phyloP scores from a whole-genome alignment of 768 basidiomycete species.

The Suillus occidentalis region DNA sequence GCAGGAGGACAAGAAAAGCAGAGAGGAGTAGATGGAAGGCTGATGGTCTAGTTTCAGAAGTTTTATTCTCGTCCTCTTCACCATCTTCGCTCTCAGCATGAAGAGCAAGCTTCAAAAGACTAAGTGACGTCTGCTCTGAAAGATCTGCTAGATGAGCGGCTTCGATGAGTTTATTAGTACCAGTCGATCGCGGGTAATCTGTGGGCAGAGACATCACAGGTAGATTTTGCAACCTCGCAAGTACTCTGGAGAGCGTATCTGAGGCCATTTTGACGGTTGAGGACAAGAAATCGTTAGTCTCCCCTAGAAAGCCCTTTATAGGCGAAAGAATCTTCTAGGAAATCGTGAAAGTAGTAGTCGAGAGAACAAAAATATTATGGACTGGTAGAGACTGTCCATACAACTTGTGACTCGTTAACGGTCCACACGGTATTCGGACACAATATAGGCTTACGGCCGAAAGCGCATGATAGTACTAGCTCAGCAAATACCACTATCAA shows the following conservation, averaged over 20 bases:
- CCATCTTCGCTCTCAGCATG: conserved; percentile 57
- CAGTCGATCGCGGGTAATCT: conserved; percentile 87
- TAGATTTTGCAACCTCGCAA: conserved; percentile 70
- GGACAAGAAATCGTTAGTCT: background rate
- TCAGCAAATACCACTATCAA: no score
- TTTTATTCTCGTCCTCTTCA: conserved; percentile 48
- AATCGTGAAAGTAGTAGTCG: background rate
- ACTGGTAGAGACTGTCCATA: no score
- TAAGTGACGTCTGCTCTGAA: conserved; percentile 70
- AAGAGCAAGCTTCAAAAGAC: conserved; percentile 79
- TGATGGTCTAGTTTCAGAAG: conserved; percentile 53
- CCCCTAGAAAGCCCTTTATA: no score
- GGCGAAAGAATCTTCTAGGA: background rate
- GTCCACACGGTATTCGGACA: no score
- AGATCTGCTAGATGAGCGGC: conserved; percentile 74
- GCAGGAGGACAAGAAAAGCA: conserved; percentile 88
- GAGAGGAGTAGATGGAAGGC: conserved; percentile 90
- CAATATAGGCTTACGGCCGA: background rate
- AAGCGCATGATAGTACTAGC: background rate
- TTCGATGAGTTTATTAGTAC: conserved; percentile 77
- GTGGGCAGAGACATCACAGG: conserved; percentile 93
- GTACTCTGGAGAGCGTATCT: conserved; percentile 48
- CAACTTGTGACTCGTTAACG: conserved; percentile 4
- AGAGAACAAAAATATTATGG: background rate
- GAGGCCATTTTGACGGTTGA: conserved; percentile 25